Conservation (phyloP, 495 filamentous ascomycete species). For the Sphaerosporella brunnea region DNA sequence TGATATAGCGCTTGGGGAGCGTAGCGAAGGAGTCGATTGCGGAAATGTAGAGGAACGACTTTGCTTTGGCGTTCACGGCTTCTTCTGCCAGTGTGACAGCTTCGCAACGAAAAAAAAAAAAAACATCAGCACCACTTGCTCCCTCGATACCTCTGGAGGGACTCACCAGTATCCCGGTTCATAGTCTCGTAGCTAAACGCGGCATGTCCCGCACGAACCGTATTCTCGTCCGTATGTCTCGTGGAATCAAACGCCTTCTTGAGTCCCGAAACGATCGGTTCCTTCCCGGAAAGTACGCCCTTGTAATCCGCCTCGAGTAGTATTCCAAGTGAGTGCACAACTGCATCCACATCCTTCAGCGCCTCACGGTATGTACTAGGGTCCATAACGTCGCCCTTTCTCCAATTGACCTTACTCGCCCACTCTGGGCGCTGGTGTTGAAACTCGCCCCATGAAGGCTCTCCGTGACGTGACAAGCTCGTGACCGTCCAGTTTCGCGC, state of each 20-base stretch:
- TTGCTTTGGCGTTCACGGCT: constrained; percentile 48
- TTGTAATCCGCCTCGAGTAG: constrained; percentile 98
- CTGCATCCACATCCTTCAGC: constrained; percentile 55
- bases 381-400: constrained; percentile 66
- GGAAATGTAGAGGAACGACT: constrained; percentile 68
- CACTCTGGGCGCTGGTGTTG: constrained; percentile 50
- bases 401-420: constrained; percentile 70
- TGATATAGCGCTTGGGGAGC: constrained; percentile 70
- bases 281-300: constrained; percentile 63
- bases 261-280: constrained; percentile 56
- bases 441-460: constrained; percentile 60
- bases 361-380: constrained; percentile 58
- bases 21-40: constrained; percentile 71
- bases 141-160: neutral
- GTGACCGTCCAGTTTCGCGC: constrained; percentile 71
- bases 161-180: constrained; percentile 68
- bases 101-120: too few species aligned
- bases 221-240: constrained; percentile 49
- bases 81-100: constrained; percentile 75
- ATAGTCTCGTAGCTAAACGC: constrained; percentile 88
- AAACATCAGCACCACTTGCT: too few species aligned
- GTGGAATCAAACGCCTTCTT: constrained; percentile 54
- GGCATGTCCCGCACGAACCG: constrained; percentile 33
- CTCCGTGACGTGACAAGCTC: constrained; percentile 79
- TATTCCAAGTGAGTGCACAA: constrained; percentile 88